Evolutionary conservation across 1,284 basidiomycete genomes (phyloP).

Genomic region (Mixia osmundae): DNA sequence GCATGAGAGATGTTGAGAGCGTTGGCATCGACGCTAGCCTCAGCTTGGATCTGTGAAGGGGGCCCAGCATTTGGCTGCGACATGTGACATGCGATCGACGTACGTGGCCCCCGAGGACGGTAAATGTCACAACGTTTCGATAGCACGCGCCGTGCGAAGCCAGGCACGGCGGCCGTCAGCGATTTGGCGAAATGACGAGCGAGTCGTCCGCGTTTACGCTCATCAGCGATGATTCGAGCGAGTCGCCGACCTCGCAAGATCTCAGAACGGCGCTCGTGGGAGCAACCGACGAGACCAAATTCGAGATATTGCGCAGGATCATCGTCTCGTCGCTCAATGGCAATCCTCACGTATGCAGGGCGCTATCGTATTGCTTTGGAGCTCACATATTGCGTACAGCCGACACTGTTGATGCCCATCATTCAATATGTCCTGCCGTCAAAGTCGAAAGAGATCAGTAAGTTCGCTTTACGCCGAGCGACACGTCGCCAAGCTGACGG

Average conservation of each 20-base stretch:
- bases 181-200: too few species aligned
- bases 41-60: too few species aligned
- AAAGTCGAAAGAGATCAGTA: conserved; percentile 92
- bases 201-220: conserved; percentile 1
- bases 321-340: conserved; percentile 91
- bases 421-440: conserved; percentile 95
- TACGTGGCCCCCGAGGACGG: too few species aligned
- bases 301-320: conserved; percentile 89
- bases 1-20: too few species aligned
- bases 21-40: too few species aligned
- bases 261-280: conserved; percentile 73
- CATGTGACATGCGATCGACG: too few species aligned
- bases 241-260: conserved; percentile 44
- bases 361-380: background rate
- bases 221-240: conserved; percentile 1
- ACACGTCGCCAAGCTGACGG: too few species aligned
- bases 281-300: conserved; percentile 89
- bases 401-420: conserved; percentile 70
- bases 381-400: conserved; percentile 7
- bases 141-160: too few species aligned
- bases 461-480: conserved; percentile 34
- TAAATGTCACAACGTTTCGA: too few species aligned
- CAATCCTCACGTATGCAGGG: conserved; percentile 34
- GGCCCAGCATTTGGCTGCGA: too few species aligned
- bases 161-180: too few species aligned